Conservation (phyloP, 352 stramenopile species). For the Pythium coloratum region DNA sequence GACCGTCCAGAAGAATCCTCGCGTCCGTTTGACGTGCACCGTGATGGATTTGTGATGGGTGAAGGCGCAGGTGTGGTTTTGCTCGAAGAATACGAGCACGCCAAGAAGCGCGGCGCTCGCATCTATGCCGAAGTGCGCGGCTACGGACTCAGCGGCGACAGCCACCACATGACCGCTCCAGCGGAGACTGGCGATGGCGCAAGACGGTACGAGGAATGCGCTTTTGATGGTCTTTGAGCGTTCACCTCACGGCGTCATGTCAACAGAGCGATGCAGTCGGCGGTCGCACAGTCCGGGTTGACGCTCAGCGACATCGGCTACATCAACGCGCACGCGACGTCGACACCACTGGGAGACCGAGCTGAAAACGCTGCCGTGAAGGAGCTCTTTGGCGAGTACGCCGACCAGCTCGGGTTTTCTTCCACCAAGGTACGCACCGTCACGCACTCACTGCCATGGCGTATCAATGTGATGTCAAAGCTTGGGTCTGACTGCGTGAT, state of each 20-base stretch:
- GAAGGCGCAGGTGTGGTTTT: conserved; percentile 74
- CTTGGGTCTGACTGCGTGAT: not conserved
- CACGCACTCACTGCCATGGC: not conserved
- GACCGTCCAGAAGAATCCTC: conserved; percentile 88
- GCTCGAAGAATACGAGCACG: conserved; percentile 89
- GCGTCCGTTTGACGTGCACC: conserved; percentile 93
- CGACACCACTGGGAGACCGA: conserved; percentile 96
- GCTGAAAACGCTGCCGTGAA: conserved; percentile 93
- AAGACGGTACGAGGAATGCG: conserved; percentile 28
- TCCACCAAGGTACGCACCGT: conserved; percentile 67
- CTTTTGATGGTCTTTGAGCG: not conserved
- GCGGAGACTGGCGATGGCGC: conserved; percentile 69
- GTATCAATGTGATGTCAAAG: not conserved
- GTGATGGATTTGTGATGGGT: conserved; percentile 98
- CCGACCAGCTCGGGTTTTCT: conserved; percentile 59
- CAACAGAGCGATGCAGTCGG: conserved; percentile 89
- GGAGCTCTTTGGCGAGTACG: conserved; percentile 70
- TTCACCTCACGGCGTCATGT: not conserved
- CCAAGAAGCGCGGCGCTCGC: conserved; percentile 87
- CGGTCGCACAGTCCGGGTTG: conserved; percentile 79
- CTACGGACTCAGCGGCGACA: conserved; percentile 96
- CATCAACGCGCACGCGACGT: conserved; percentile 98
- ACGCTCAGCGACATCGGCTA: conserved; percentile 92
- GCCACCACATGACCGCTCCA: conserved; percentile 91
- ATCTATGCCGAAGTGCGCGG: conserved; percentile 96